Percentiles rank a stretch among this genome's conserved stretches.
phyloP scores from a whole-genome alignment of 768 basidiomycete species.

The Rhizopogon rudus region DNA sequence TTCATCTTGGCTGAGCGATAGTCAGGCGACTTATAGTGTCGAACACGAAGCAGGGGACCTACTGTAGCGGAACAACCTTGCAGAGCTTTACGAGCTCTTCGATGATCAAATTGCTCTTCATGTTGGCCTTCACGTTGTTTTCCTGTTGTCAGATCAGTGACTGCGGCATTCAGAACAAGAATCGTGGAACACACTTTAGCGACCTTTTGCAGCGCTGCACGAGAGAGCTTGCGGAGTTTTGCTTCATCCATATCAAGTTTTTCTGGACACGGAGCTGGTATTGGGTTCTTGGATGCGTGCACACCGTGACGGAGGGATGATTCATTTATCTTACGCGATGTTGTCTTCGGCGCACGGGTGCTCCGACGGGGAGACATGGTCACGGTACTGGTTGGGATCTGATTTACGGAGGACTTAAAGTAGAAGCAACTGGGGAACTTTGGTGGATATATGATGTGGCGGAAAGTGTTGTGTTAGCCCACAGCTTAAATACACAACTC shows the following conservation, averaged over 20 bases:
- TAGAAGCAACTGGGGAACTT: neutral
- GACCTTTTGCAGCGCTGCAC: slow-evolving; percentile 19
- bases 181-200: slow-evolving; percentile 11
- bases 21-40: neutral
- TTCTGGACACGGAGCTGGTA: neutral
- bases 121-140: slow-evolving; percentile 18
- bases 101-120: slow-evolving; percentile 21
- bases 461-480: neutral
- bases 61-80: slow-evolving; percentile 4
- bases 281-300: neutral
- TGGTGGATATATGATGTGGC: neutral
- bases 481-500: neutral
- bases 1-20: slow-evolving; percentile 13
- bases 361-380: neutral
- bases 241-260: slow-evolving; percentile 6
- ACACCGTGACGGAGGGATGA: neutral
- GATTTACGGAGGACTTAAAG: neutral
- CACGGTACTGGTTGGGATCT: neutral
- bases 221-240: slow-evolving; percentile 19
- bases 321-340: neutral
- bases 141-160: slow-evolving; percentile 6
- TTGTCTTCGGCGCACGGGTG: neutral
- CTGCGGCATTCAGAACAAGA: neutral
- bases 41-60: neutral
- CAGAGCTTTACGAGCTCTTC: slow-evolving; percentile 10